Evolutionary conservation across 805 yeast species (phyloP).

Genomic region (Lipomyces sp.): DNA sequence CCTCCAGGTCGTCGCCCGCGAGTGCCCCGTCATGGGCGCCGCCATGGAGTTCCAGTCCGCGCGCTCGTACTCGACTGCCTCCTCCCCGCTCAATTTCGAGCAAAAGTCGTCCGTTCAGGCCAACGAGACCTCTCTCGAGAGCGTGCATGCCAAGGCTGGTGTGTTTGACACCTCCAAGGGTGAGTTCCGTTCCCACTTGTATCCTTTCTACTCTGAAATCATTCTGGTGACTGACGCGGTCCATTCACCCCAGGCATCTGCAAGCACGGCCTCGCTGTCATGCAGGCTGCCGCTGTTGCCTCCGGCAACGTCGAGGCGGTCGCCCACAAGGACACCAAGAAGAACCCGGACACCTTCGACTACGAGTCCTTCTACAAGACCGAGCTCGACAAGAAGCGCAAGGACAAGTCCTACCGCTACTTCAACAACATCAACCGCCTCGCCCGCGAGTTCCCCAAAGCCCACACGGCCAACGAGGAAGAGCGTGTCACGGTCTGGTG

Average conservation of each 20-base stretch:
- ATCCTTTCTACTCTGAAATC: background rate
- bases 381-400: slow-evolving; percentile 70
- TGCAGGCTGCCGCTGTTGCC: slow-evolving; percentile 29
- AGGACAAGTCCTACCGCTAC: slow-evolving; percentile 89
- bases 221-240: background rate
- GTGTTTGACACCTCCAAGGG: slow-evolving; percentile 34
- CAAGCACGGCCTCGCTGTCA: slow-evolving; percentile 28
- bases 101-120: slow-evolving; percentile 26
- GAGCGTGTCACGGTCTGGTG: slow-evolving; percentile 99
- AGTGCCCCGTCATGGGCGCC: slow-evolving; percentile 89
- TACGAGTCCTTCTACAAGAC: slow-evolving; percentile 64
- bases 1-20: slow-evolving; percentile 54
- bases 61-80: slow-evolving; percentile 26
- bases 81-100: slow-evolving; percentile 23
- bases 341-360: slow-evolving; percentile 50
- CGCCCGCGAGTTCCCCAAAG: slow-evolving; percentile 89
- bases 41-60: slow-evolving; percentile 48
- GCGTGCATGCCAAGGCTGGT: slow-evolving; percentile 32
- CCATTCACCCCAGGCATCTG: slow-evolving; percentile 18
- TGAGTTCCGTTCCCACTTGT: slow-evolving; percentile 1
- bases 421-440: slow-evolving; percentile 96
- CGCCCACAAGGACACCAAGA: slow-evolving; percentile 1
- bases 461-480: slow-evolving; percentile 63
- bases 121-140: slow-evolving; percentile 29
- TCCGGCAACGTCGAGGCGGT: slow-evolving; percentile 5